phyloP scores from a whole-genome alignment of 371 early-diverging fungal genomes.

The Quaeritorhiza haematococci region DNA sequence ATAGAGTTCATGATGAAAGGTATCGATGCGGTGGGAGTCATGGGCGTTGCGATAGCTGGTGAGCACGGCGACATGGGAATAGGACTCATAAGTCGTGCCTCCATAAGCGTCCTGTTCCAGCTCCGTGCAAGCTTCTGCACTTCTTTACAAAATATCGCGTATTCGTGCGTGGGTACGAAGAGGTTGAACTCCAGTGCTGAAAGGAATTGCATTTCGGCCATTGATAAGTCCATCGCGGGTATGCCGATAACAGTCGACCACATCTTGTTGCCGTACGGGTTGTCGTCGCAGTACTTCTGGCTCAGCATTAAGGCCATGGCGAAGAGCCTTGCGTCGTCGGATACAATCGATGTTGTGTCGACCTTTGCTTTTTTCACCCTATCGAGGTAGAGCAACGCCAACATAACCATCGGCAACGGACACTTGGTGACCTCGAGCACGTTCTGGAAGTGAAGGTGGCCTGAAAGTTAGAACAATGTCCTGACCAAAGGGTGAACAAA shows the following conservation, averaged over 20 bases:
- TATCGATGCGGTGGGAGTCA: too few relatives aligned
- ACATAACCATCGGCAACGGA: conserved; percentile 20
- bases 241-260: conserved; percentile 69
- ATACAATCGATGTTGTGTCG: background rate
- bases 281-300: conserved; percentile 22
- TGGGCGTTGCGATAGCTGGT: too few relatives aligned
- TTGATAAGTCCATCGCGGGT: conserved; percentile 52
- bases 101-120: conserved; percentile 18
- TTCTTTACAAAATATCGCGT: conserved; percentile 29
- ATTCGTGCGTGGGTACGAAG: conserved; percentile 33
- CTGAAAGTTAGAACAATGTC: background rate
- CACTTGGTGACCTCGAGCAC: conserved; percentile 19
- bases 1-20: too few relatives aligned
- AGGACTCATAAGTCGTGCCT: too few relatives aligned
- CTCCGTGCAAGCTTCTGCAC: conserved; percentile 18
- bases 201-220: conserved; percentile 61
- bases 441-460: conserved; percentile 5
- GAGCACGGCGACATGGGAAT: too few relatives aligned
- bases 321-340: conserved; percentile 10
- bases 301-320: conserved; percentile 16
- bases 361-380: conserved; percentile 1
- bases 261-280: conserved; percentile 27
- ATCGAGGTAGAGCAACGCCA: conserved; percentile 21
- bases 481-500: background rate
- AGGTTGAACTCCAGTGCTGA: conserved; percentile 50